A percentile compares a stretch with the other conserved stretches of the same genome.
phyloP scores from a whole-genome alignment of 2,329 filamentous ascomycete genomes.

The Monilinia aucupariae region DNA sequence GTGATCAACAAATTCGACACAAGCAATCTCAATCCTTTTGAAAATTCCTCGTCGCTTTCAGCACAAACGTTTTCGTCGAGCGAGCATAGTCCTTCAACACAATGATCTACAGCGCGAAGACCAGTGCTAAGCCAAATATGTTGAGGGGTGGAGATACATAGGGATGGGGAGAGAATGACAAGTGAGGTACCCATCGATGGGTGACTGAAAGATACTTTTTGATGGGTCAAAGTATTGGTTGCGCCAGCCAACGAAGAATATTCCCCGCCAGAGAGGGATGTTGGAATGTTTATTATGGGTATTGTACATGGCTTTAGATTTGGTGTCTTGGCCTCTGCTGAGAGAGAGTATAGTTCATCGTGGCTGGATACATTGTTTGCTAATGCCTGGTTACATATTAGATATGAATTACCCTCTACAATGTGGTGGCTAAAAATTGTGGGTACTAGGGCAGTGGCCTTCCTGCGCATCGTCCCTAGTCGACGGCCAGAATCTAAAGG shows the following conservation, averaged over 20 bases:
- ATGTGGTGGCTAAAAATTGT: not conserved
- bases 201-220: constrained; percentile 29
- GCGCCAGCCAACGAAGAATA: constrained; percentile 39
- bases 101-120: constrained; percentile 52
- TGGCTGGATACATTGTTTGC: constrained; percentile 25
- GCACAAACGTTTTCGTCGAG: constrained; percentile 23
- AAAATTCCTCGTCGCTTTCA: constrained; percentile 23
- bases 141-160: constrained; percentile 47
- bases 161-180: constrained; percentile 51
- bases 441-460: not conserved
- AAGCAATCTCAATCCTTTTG: constrained; percentile 25
- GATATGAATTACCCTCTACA: not conserved
- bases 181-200: constrained; percentile 43
- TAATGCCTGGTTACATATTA: constrained; percentile 21
- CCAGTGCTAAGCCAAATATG: constrained; percentile 54
- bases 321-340: constrained; percentile 15
- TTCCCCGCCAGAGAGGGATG: constrained; percentile 40
- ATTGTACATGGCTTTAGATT: constrained; percentile 26
- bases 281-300: constrained; percentile 40
- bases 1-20: constrained; percentile 29
- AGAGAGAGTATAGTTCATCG: constrained; percentile 21
- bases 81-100: constrained; percentile 50
- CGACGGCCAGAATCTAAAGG: not conserved
- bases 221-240: constrained; percentile 33
- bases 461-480: not conserved